These are phyloP conservation scores for Globisporangium iwayamae DNA, from an alignment of 352 stramenopile species.

Conservation along the genomic window DNA sequence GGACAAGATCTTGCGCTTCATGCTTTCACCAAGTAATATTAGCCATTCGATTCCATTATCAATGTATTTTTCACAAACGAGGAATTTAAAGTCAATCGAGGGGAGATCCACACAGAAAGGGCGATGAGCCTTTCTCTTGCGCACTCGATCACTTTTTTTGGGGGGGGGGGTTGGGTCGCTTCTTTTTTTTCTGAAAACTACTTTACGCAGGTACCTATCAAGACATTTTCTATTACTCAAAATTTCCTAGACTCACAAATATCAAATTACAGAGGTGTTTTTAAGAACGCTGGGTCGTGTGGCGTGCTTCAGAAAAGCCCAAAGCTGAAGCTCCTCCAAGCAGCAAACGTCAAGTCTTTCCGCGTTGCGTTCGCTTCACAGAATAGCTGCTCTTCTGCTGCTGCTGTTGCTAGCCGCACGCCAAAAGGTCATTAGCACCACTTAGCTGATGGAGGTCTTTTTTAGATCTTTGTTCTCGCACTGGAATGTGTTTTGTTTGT, in stretches of 20 bases:
- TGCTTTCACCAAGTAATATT: no score
- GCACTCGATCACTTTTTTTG: neutral
- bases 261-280: neutral
- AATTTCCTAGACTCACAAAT: neutral
- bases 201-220: neutral
- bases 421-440: neutral
- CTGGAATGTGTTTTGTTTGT: neutral
- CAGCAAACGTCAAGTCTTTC: neutral
- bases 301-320: conserved; percentile 1
- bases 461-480: neutral
- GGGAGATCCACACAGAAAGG: conserved; percentile 5
- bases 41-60: no score
- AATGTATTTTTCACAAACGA: neutral
- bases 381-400: neutral
- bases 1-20: neutral
- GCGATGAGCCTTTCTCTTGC: neutral
- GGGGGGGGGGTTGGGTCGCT: neutral
- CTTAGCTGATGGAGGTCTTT: no score
- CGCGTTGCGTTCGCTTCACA: neutral
- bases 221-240: neutral
- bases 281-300: neutral
- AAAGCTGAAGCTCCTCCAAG: conserved; percentile 1
- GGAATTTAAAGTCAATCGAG: neutral
- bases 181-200: neutral
- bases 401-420: no score